Base-by-base conservation (phyloP, 1,284 basidiomycete species). In the Trametes hirsuta region DNA sequence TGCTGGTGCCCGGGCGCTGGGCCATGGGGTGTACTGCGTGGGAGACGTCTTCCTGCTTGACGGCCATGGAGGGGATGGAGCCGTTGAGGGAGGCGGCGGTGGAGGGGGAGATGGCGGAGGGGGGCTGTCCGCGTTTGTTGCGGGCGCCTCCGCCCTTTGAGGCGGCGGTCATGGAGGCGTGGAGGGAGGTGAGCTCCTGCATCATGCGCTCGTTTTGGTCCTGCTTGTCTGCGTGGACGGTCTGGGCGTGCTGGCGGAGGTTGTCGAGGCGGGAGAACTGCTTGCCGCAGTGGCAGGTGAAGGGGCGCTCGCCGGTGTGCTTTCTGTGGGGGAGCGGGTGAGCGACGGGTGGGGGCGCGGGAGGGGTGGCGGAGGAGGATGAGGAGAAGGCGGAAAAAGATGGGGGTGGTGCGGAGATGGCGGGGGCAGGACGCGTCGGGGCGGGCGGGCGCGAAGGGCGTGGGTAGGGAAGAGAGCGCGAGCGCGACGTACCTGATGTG, bases 211-310 rank as follows among this genome's bases (percentile, higher is more conserved):
- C 93, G 80, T 98, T 98, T 72, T 89, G 84, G 0, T 92, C 89
- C 71, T 84, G 84, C 76, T 91, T 92, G 72, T 97, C 94, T 25
- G 94, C 88, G 71, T 98, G 96, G 2, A 97, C 95, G 3, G 95
- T 97, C 77, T 96, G 92, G 0, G 95, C 93, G 75, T 98, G 96
- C 72, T 98, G 96, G 47, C 96, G 88, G 11, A 98, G 84, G 73
- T 98, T 98, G 79, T 98, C 96, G 71, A 98, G 88, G 24, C 96
- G 89, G 15, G 94, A 97, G 73, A 98, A 98, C 61, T 96, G 90
- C 74, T 97, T 97, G 30, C 88, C 86, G 78, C 96, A 98, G 72
- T 98, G 95, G 73, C 96, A 98, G 48, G 87, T 86, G 77, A 98
- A 98, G 4, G 96, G 96, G 6, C 95, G 86, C 74, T 98, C 96